Evolutionary conservation across 2,329 filamentous ascomycete genomes (phyloP).

Genomic region (Botrytis pseudocinerea): DNA sequence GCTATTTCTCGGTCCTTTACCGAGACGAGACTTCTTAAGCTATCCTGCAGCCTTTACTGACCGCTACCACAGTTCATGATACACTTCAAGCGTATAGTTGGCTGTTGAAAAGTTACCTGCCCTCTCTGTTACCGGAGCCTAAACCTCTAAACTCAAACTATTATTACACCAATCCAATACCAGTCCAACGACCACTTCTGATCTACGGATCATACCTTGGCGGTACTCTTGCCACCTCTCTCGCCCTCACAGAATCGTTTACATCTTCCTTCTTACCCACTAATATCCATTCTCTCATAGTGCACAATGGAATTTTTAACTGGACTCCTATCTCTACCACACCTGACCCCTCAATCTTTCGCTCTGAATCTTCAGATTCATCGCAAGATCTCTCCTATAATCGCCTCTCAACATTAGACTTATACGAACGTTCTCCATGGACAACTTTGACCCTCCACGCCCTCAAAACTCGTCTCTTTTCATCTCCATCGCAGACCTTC

Average conservation of each 20-base stretch:
- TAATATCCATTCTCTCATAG: conserved; percentile 49
- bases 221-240: conserved; percentile 55
- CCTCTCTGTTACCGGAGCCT: conserved; percentile 22
- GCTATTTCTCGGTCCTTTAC: background rate
- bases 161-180: conserved; percentile 10
- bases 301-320: conserved; percentile 63
- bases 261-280: conserved; percentile 42
- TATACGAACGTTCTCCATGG: conserved; percentile 25
- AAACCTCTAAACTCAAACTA: background rate
- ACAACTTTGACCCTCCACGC: conserved; percentile 30
- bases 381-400: background rate
- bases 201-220: conserved; percentile 60
- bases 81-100: conserved; percentile 51
- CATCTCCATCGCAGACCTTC: conserved; percentile 51
- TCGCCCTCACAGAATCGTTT: conserved; percentile 57
- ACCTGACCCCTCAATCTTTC: conserved; percentile 37
- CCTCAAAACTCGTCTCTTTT: conserved; percentile 51
- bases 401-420: background rate
- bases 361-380: background rate
- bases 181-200: conserved; percentile 40
- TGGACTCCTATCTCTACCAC: conserved; percentile 61
- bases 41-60: conserved; percentile 20
- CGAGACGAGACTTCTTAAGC: background rate
- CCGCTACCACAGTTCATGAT: conserved; percentile 59
- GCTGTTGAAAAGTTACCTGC: conserved; percentile 30